Conservation (phyloP, 106 monocot species). For the Allium cepa region DNA sequence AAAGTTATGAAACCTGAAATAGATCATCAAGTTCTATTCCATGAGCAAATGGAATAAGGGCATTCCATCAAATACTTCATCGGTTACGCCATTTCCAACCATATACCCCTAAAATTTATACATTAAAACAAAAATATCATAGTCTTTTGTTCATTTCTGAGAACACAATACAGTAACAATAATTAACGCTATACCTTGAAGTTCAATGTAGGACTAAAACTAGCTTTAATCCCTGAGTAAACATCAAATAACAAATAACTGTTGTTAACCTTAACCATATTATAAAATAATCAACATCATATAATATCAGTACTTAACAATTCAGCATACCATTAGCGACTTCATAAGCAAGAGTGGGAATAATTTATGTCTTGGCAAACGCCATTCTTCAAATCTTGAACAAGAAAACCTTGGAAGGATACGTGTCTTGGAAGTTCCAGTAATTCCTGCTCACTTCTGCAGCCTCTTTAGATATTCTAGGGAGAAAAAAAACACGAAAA, state of each 20-base stretch:
- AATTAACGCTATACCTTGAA: constrained; percentile 54
- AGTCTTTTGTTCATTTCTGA: neutral
- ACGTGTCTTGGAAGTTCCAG: constrained; percentile 90
- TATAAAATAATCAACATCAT: neutral
- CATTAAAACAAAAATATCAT: neutral
- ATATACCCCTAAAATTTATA: constrained; percentile 66
- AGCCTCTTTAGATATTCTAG: constrained; percentile 94
- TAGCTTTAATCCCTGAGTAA: constrained; percentile 46
- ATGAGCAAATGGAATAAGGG: constrained; percentile 91
- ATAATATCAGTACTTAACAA: neutral
- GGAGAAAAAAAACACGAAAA: neutral
- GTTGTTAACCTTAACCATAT: neutral
- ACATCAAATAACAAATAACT: neutral
- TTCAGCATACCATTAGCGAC: too few relatives aligned
- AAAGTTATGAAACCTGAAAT: constrained; percentile 35
- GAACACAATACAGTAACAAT: neutral
- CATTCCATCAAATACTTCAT: constrained; percentile 70
- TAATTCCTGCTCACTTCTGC: constrained; percentile 86
- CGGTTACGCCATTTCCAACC: constrained; percentile 81
- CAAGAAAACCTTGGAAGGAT: constrained; percentile 84
- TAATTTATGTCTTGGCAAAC: constrained; percentile 79
- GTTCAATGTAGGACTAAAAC: constrained; percentile 57
- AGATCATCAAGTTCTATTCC: constrained; percentile 88
- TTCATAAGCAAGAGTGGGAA: too few relatives aligned
- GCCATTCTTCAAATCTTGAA: constrained; percentile 92